Conservation (phyloP, 495 filamentous ascomycete species). For the Penicillium lagena region DNA sequence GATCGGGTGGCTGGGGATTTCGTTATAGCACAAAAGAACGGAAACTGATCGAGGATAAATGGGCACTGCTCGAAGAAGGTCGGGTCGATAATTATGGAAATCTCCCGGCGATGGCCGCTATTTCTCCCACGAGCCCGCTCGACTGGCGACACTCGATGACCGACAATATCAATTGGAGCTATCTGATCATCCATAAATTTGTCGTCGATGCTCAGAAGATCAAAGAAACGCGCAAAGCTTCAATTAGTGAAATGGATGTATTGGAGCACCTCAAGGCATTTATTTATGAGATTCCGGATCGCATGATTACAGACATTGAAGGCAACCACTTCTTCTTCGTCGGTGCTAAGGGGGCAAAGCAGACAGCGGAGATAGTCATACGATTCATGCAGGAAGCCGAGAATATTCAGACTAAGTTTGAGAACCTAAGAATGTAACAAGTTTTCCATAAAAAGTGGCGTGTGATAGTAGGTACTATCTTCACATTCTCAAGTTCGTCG, state of each 20-base stretch:
- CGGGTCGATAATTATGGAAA: not conserved
- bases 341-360: slow-evolving; percentile 3
- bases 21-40: not conserved
- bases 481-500: no score
- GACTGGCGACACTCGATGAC: slow-evolving; percentile 1
- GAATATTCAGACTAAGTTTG: not conserved
- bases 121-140: not conserved
- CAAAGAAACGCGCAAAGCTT: slow-evolving; percentile 1
- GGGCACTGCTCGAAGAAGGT: slow-evolving; percentile 2
- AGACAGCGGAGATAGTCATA: not conserved
- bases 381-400: not conserved
- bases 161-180: not conserved
- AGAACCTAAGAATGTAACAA: no score
- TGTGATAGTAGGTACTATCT: no score
- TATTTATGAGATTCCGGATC: not conserved
- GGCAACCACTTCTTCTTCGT: slow-evolving; percentile 13
- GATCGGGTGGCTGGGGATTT: slow-evolving; percentile 1
- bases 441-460: no score
- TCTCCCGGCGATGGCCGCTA: slow-evolving; percentile 1
- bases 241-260: not conserved
- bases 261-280: not conserved
- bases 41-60: not conserved
- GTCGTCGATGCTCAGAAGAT: not conserved
- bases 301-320: not conserved
- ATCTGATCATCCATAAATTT: not conserved